Conservation (phyloP, 805 yeast genomes). For the Candida insectalens region DNA sequence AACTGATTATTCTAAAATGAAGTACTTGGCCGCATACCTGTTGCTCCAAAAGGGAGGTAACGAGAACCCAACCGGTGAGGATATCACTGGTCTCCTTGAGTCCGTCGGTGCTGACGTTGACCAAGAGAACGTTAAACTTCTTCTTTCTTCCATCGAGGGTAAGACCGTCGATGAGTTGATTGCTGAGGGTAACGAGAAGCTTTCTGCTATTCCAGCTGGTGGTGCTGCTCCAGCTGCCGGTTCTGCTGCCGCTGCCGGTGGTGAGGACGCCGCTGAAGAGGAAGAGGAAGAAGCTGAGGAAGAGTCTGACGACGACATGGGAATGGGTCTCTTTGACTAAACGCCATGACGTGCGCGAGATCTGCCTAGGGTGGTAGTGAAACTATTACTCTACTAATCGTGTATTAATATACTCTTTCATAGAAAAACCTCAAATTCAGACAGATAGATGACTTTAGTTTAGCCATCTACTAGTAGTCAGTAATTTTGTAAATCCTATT, state of each 20-base stretch:
- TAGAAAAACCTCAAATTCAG: neutral
- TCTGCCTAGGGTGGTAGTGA: too few relatives aligned
- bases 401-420: neutral
- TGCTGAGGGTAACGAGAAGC: conserved; percentile 91
- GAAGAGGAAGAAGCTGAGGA: conserved; percentile 54
- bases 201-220: conserved; percentile 96
- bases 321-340: conserved; percentile 37
- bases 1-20: conserved; percentile 77
- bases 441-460: too few relatives aligned
- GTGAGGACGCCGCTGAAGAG: conserved; percentile 64
- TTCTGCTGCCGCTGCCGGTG: conserved; percentile 64
- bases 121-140: conserved; percentile 71
- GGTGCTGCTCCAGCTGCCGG: conserved; percentile 87
- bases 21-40: conserved; percentile 99
- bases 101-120: conserved; percentile 96
- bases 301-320: conserved; percentile 59
- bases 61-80: conserved; percentile 88
- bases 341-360: too few relatives aligned
- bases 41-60: conserved; percentile 96
- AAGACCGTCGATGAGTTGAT: conserved; percentile 84
- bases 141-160: conserved; percentile 85
- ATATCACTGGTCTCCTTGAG: conserved; percentile 79
- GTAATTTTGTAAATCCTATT: too few relatives aligned
- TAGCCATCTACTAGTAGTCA: too few relatives aligned
- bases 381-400: conserved; percentile 1